These are phyloP conservation scores for Trametes cinnabarina DNA, from an alignment of 768 basidiomycete genomes.

Conservation along the genomic window DNA sequence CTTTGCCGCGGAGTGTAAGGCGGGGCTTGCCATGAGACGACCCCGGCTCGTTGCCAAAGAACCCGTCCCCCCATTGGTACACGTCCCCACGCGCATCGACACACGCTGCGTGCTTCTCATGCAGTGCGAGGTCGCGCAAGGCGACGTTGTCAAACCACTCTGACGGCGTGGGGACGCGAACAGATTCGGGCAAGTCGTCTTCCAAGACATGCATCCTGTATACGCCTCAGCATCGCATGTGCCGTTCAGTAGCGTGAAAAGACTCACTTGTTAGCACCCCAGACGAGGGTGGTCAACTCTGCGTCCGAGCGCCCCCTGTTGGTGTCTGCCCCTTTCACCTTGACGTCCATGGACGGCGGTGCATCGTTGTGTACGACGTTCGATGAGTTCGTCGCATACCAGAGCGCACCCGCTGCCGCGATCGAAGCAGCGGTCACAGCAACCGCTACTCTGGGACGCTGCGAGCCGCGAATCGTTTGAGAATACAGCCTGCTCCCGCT, in stretches of 20 bases:
- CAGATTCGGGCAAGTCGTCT: conserved; percentile 35
- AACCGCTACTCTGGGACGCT: not conserved
- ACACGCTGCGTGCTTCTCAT: conserved; percentile 67
- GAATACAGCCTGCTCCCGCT: conserved; percentile 6
- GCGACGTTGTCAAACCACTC: conserved; percentile 66
- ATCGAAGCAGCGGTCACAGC: conserved; percentile 32
- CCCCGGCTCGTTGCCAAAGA: conserved; percentile 36
- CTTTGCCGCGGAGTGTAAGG: conserved; percentile 65
- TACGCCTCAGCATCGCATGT: conserved; percentile 24
- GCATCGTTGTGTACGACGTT: conserved; percentile 37
- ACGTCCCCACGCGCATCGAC: conserved; percentile 79
- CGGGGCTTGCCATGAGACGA: conserved; percentile 40
- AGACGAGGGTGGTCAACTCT: conserved; percentile 52
- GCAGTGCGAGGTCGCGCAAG: conserved; percentile 69
- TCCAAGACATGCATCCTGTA: conserved; percentile 47
- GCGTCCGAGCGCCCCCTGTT: conserved; percentile 20
- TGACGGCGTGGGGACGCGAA: conserved; percentile 51
- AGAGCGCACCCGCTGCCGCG: conserved; percentile 37
- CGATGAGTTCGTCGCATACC: conserved; percentile 33
- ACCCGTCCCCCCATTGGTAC: conserved; percentile 80
- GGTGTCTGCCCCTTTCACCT: not conserved
- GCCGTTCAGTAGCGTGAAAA: conserved; percentile 30
- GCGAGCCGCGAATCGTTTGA: not conserved
- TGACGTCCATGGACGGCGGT: conserved; percentile 8
- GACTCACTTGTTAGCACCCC: conserved; percentile 74